Percentiles rank a stretch among this genome's conserved stretches.
Evolutionary conservation across 2,329 filamentous ascomycete species (phyloP).

Genomic region (Pseudonectria foliicola): DNA sequence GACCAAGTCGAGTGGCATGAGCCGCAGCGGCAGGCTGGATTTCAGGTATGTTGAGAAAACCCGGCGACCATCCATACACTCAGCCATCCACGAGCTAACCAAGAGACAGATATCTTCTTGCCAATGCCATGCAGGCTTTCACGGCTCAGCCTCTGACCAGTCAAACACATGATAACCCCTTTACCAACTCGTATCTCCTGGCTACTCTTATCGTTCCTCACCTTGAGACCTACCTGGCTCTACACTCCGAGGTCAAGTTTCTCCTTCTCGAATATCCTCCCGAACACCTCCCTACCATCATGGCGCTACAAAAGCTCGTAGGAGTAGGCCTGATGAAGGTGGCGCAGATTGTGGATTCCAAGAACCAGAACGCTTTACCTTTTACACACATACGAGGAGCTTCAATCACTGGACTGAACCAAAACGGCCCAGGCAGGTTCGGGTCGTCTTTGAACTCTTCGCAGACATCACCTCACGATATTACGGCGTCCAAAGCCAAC

Average conservation of each 20-base stretch:
- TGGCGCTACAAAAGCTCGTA: conserved; percentile 51
- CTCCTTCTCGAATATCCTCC: conserved; percentile 53
- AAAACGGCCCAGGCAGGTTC: conserved; percentile 14
- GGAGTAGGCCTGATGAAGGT: conserved; percentile 52
- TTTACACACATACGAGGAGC: conserved; percentile 34
- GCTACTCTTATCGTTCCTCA: conserved; percentile 54
- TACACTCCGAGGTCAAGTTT: conserved; percentile 46
- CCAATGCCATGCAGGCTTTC: conserved; percentile 53
- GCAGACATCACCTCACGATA: conserved; percentile 21
- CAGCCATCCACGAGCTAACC: conserved; percentile 4
- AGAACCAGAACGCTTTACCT: conserved; percentile 28
- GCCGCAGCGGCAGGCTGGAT: conserved; percentile 50
- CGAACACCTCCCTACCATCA: conserved; percentile 47
- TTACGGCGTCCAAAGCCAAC: conserved; percentile 44
- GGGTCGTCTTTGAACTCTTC: conserved; percentile 14
- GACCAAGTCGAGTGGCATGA: conserved; percentile 39
- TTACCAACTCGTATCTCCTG: conserved; percentile 45
- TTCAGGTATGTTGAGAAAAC: conserved; percentile 46
- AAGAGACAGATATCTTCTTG: conserved; percentile 46
- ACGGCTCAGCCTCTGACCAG: conserved; percentile 43
- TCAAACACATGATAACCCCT: conserved; percentile 47
- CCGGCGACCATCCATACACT: background rate
- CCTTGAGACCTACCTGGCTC: conserved; percentile 51
- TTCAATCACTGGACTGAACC: conserved; percentile 21
- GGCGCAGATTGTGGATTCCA: conserved; percentile 46